phyloP scores from a whole-genome alignment of 441 rosid species.

The Euphorbia corollata region DNA sequence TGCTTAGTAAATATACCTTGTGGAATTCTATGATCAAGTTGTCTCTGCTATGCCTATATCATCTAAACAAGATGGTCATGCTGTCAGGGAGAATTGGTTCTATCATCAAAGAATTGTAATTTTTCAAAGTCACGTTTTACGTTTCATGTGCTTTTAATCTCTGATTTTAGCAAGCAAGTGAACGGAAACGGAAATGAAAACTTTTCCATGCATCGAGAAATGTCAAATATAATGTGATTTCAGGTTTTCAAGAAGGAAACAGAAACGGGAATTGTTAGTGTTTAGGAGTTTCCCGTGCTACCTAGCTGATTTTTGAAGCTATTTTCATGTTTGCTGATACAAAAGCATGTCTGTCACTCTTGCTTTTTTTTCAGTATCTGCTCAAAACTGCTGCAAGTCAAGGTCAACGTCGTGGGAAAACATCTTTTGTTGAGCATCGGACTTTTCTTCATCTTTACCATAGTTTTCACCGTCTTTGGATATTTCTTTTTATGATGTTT shows the following conservation, averaged over 20 bases:
- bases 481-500: conserved; percentile 94
- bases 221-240: too few relatives aligned
- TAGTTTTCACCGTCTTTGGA: conserved; percentile 98
- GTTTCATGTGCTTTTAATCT: neutral
- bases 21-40: neutral
- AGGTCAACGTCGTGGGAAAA: conserved; percentile 71
- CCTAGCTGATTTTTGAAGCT: neutral
- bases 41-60: neutral
- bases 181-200: too few relatives aligned
- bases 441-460: conserved; percentile 95
- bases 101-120: neutral
- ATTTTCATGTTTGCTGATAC: neutral
- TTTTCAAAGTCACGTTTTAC: neutral
- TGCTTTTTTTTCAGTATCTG: conserved; percentile 42
- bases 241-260: too few relatives aligned
- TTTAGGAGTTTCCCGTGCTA: too few relatives aligned
- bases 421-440: conserved; percentile 97
- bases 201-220: too few relatives aligned
- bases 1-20: neutral
- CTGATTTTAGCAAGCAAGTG: too few relatives aligned
- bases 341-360: conserved; percentile 6
- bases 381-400: conserved; percentile 55
- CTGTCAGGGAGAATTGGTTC: neutral
- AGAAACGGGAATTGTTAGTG: too few relatives aligned
- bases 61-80: neutral